Percentiles rank a stretch among this genome's conserved stretches.
Evolutionary conservation across 345 rosid genomes (phyloP).

Genomic region (Pugionium cornutum): DNA sequence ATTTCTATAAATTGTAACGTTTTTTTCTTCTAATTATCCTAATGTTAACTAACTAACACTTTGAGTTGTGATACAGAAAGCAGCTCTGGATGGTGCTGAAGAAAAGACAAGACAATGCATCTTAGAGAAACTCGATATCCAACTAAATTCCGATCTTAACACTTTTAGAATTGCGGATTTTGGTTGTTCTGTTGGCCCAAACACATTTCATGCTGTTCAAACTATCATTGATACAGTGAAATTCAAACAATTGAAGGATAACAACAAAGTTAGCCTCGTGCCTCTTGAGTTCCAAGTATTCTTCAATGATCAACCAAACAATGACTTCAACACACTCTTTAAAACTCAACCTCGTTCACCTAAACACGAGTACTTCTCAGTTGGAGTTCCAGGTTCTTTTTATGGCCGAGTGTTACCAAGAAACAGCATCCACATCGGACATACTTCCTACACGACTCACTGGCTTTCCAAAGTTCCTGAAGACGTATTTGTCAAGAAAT

Average conservation of each 20-base stretch:
- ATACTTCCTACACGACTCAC: slow-evolving; percentile 24
- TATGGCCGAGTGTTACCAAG: slow-evolving; percentile 33
- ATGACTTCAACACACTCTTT: slow-evolving; percentile 47
- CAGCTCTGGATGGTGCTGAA: not conserved
- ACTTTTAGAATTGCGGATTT: slow-evolving; percentile 16
- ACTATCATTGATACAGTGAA: slow-evolving; percentile 21
- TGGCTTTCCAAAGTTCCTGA: slow-evolving; percentile 26
- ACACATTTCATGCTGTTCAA: slow-evolving; percentile 27
- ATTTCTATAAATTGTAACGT: no score
- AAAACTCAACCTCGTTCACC: slow-evolving; percentile 23
- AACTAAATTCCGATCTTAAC: not conserved
- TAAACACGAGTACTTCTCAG: slow-evolving; percentile 2
- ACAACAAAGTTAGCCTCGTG: not conserved
- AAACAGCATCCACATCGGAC: slow-evolving; percentile 16
- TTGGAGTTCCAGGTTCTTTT: slow-evolving; percentile 44
- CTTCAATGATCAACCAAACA: slow-evolving; percentile 44
- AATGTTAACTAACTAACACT: not conserved
- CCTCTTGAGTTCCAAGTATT: slow-evolving; percentile 34
- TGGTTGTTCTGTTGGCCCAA: slow-evolving; percentile 31
- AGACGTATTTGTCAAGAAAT: not conserved
- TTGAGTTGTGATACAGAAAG: slow-evolving; percentile 26
- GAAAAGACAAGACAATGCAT: slow-evolving; percentile 17
- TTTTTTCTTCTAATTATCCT: no score
- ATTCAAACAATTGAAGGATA: not conserved
- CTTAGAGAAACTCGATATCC: slow-evolving; percentile 2